phyloP scores from a whole-genome alignment of 148 eudicot species.

The Linanthus parryae region DNA sequence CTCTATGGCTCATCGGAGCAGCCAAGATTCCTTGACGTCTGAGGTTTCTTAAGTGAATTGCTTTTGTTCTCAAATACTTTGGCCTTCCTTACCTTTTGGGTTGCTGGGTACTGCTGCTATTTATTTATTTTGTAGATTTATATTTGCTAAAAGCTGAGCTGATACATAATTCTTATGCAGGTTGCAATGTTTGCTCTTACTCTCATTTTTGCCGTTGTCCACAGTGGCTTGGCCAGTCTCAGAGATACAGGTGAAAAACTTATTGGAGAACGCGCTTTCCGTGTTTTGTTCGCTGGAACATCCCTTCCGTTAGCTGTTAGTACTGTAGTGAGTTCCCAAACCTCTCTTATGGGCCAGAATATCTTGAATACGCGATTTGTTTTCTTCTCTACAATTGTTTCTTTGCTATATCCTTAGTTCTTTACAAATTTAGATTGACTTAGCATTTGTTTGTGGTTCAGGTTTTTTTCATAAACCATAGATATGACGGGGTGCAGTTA shows the following conservation, averaged over 20 bases:
- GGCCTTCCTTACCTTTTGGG: background rate
- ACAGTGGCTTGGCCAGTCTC: conserved; percentile 93
- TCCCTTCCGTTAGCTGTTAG: conserved; percentile 95
- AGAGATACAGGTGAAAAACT: conserved; percentile 81
- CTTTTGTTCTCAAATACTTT: background rate
- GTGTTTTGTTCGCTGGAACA: conserved; percentile 86
- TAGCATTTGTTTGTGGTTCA: conserved; percentile 23
- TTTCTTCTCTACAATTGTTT: background rate
- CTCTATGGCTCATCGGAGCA: too few species aligned
- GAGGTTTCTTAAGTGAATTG: too few species aligned
- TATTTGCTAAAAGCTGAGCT: background rate
- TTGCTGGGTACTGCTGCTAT: background rate
- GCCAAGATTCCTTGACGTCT: too few species aligned
- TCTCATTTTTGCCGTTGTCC: conserved; percentile 75
- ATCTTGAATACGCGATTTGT: background rate
- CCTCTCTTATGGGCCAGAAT: background rate
- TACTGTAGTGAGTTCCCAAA: conserved; percentile 64
- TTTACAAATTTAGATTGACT: background rate
- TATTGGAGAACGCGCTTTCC: conserved; percentile 91
- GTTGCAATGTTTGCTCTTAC: conserved; percentile 71
- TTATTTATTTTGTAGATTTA: background rate
- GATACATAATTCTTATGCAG: conserved; percentile 38
- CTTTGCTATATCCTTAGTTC: background rate
- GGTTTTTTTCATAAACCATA: conserved; percentile 97
- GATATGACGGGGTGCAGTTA: conserved; percentile 90